Base-by-base conservation (phyloP, 225 moss, liverwort and hornwort species). In the Anthoceros angustus region DNA sequence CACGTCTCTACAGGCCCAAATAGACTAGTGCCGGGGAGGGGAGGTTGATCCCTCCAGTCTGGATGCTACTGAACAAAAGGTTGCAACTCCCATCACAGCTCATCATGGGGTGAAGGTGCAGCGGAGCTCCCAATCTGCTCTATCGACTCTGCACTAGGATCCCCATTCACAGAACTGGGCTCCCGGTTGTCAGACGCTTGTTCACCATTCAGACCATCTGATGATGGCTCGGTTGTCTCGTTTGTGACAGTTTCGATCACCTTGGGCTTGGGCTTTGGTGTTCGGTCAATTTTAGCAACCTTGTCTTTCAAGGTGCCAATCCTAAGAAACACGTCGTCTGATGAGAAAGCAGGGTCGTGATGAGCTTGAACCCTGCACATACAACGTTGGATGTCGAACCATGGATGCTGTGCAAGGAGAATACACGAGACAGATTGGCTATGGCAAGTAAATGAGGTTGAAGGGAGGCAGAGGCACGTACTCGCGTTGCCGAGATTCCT, bases 221-320 rank as follows among this genome's bases (percentile, higher is more conserved):
- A 26, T 18, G 66, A 67, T 23, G 68, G 42, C 23, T 77, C 77
- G 62, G 15, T 63, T 63, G 67, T 42, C 21, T 69, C 43, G 23
- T 66, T 66, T 48, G 70, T 72, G 5, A 66, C 63, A 18, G 75
- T 42, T 42, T 78, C 75, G 43, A 71, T 64, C 39, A 70, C 67
- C 48, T 75, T 73, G 9, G 78, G 78, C 64, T 81, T 81, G 20
- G 81, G 81, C 40, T 81, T 78, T 0, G 72, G 75, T 60, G 78
- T 65, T 69, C 68, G 77, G 48, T 69, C 70, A 6, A 81, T 8
- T 9, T 70, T 15, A 7, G 72, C 20, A 72, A 83, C 83, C 40
- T 74, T 65, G 49, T 67, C 72, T 63, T 69, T 71, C 15, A 83
- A 10, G 32, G 69, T 64, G 49, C 43, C 64, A 8, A 78, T 55